These are phyloP conservation scores for Diospyros kaki DNA, from an alignment of 148 eudicot genomes.

Conservation along the genomic window DNA sequence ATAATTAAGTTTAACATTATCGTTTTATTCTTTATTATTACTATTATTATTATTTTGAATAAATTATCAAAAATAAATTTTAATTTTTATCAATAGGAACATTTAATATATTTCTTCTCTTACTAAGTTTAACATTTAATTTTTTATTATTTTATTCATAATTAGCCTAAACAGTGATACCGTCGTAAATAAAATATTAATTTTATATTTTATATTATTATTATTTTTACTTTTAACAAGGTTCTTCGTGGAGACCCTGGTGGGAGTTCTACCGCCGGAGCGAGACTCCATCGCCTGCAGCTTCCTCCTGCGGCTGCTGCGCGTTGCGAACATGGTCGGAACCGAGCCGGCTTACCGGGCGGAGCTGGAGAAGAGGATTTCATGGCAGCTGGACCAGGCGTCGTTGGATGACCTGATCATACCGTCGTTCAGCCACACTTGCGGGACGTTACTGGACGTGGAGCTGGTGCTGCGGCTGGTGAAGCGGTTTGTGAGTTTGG, in stretches of 20 bases:
- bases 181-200: no score
- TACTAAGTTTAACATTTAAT: no score
- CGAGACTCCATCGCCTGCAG: slow-evolving; percentile 64
- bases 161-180: no score
- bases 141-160: no score
- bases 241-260: slow-evolving; percentile 62
- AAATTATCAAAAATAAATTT: no score
- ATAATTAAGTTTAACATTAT: no score
- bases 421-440: slow-evolving; percentile 71
- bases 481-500: slow-evolving; percentile 43
- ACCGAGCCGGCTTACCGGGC: slow-evolving; percentile 34
- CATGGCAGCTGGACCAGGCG: slow-evolving; percentile 72
- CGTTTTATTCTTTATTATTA: no score
- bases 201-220: no score
- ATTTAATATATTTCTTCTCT: no score
- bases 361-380: slow-evolving; percentile 56
- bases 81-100: no score
- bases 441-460: slow-evolving; percentile 64
- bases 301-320: slow-evolving; percentile 63
- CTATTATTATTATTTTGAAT: no score
- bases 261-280: slow-evolving; percentile 66
- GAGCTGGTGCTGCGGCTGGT: slow-evolving; percentile 60
- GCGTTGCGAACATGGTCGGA: slow-evolving; percentile 47
- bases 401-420: slow-evolving; percentile 66
- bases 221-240: background rate